These are phyloP conservation scores for Lactarius quietus DNA, from an alignment of 768 basidiomycete genomes.

Conservation along the genomic window DNA sequence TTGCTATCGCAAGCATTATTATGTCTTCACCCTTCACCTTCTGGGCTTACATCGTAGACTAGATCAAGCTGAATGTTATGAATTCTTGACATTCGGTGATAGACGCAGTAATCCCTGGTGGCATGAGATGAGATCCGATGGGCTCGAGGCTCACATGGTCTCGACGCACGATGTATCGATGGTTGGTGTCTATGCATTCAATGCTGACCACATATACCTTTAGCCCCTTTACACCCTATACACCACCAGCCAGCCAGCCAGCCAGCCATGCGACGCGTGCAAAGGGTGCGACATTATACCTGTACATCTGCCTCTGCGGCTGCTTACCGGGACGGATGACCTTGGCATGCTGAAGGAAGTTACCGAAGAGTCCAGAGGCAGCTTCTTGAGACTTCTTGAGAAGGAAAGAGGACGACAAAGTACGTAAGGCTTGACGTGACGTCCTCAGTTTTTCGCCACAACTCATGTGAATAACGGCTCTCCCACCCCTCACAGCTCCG, in stretches of 20 bases:
- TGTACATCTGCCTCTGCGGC: conserved; percentile 12
- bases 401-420: conserved; percentile 26
- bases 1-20: background rate
- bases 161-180: conserved; percentile 1
- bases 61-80: no score
- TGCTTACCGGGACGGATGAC: conserved; percentile 18
- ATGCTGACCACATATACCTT: conserved; percentile 6
- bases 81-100: background rate
- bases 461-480: background rate
- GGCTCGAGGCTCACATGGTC: conserved; percentile 6
- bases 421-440: no score
- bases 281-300: conserved; percentile 23
- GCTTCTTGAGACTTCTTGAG: conserved; percentile 21
- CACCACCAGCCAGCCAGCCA: no score
- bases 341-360: conserved; percentile 23
- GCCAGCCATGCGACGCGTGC: conserved; percentile 21
- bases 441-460: background rate
- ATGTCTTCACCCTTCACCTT: no score
- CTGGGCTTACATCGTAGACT: no score
- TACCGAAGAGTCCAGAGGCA: conserved; percentile 21
- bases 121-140: background rate
- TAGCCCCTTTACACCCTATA: conserved; percentile 6
- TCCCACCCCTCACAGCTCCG: conserved; percentile 44
- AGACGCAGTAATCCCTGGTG: background rate
- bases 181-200: background rate